Base-by-base conservation (phyloP, 768 basidiomycete species). In the Lactarius trivialis region DNA sequence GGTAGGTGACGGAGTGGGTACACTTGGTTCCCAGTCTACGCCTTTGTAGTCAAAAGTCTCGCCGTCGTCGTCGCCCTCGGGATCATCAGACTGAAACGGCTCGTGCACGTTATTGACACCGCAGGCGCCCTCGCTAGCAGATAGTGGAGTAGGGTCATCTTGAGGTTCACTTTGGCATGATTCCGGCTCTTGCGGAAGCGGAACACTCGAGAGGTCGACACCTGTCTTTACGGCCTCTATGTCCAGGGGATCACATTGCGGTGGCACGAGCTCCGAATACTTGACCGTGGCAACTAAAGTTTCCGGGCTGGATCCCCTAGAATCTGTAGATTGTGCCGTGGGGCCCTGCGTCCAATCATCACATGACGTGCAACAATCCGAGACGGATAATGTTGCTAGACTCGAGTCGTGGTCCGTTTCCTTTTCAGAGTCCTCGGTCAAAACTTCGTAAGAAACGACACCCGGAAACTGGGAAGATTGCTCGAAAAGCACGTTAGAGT, bases 41-140 rank as follows among this genome's bases (percentile, higher is more conserved):
- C 49, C 58, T 43, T 37, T 43, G 41, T 52, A 64, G n/a, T 60
- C 58, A 32, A 60, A 60, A 9, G 37, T 56, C 30, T 60, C 58
- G 8, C 49, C 45, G 9, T 58, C 58, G 21, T 11, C 45, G 14
- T 59, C 43, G 48, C 37, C 15, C 21, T 55, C 62, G 14, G 48
- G 15, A 8, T 50, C 41, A 48, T 8, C 8, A 1, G 53, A 33
- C 34, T 37, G 24, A 33, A 30, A 50, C 30, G 39, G 34, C 7
- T 49, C 58, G 7, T 32, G 21, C 14, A 12, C 52, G 26, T 43
- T 7, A 43, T 56, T 54, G 5, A 43, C 32, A 21, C 36, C 33
- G 30, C 30, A n/a, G 5, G 48, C 26, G 6, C 60, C 33, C 19
- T 56, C 54, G 4, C 51, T 28, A 45, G 45, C 15, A 1, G 19